A percentile compares a stretch with the other conserved stretches of the same genome.
These are phyloP conservation scores for Pseudogymnoascus sp. DNA, from an alignment of 2,329 filamentous ascomycete genomes.

Conservation along the genomic window DNA sequence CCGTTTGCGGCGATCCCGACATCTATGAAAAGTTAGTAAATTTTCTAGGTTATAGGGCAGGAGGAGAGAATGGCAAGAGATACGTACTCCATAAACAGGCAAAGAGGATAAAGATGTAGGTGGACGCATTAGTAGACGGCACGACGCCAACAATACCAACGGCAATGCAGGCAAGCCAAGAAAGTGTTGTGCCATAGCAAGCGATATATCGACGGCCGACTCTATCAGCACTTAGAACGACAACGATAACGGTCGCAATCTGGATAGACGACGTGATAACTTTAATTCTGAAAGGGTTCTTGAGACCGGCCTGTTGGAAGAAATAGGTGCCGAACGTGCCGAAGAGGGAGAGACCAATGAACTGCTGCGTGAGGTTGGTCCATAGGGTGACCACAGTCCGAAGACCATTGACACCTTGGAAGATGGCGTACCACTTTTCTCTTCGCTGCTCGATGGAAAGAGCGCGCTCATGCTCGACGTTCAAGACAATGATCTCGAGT, in stretches of 20 bases:
- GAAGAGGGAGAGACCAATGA: slow-evolving; percentile 19
- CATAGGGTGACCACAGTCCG: slow-evolving; percentile 26
- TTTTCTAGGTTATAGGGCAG: not conserved
- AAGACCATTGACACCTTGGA: slow-evolving; percentile 24
- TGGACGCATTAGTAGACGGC: slow-evolving; percentile 11
- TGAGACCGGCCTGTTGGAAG: slow-evolving; percentile 35
- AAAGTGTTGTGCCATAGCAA: slow-evolving; percentile 10
- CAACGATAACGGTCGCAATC: slow-evolving; percentile 14
- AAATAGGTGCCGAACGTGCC: slow-evolving; percentile 17
- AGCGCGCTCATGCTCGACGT: slow-evolving; percentile 23
- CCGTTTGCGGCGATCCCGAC: slow-evolving; percentile 7
- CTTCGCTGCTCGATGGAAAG: slow-evolving; percentile 21
- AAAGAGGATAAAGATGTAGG: slow-evolving; percentile 12
- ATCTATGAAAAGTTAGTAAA: not conserved
- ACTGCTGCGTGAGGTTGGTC: slow-evolving; percentile 20
- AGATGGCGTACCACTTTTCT: slow-evolving; percentile 28
- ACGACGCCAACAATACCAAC: slow-evolving; percentile 14
- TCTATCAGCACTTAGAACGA: slow-evolving; percentile 10
- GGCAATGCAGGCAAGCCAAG: slow-evolving; percentile 12
- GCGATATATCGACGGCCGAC: slow-evolving; percentile 13
- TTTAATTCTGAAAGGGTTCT: slow-evolving; percentile 36
- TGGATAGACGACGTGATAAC: slow-evolving; percentile 36
- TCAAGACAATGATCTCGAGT: slow-evolving; percentile 20
- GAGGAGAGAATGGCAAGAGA: not conserved
- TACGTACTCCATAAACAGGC: slow-evolving; percentile 13